A percentile compares a stretch with the other conserved stretches of the same genome.
These are phyloP conservation scores for Cercospora janseana DNA, from an alignment of 2,329 filamentous ascomycete genomes.

Conservation along the genomic window DNA sequence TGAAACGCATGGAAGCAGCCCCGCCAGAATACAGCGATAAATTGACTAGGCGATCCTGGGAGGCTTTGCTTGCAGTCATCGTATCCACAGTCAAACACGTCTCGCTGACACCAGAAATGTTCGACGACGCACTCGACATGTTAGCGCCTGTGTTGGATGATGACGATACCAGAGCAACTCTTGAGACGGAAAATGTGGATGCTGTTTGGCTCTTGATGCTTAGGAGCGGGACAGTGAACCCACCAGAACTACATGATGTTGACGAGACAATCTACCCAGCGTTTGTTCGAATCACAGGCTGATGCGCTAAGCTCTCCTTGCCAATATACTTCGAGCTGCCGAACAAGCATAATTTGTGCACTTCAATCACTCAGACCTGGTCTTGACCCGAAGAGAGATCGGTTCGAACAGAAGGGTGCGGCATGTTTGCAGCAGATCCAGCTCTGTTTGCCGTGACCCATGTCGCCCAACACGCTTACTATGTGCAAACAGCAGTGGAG, in stretches of 20 bases:
- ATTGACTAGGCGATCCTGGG: conserved; percentile 63
- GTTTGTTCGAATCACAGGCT: conserved; percentile 19
- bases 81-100: conserved; percentile 62
- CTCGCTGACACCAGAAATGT: conserved; percentile 63
- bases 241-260: conserved; percentile 4
- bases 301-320: neutral
- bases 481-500: conserved; percentile 15
- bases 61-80: conserved; percentile 59
- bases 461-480: conserved; percentile 12
- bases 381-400: neutral
- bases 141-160: conserved; percentile 45
- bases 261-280: neutral
- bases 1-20: conserved; percentile 23
- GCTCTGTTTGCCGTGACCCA: conserved; percentile 15
- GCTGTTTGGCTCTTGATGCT: conserved; percentile 69
- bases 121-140: conserved; percentile 68
- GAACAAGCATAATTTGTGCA: neutral
- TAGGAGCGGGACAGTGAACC: conserved; percentile 17
- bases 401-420: neutral
- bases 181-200: conserved; percentile 68
- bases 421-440: conserved; percentile 8
- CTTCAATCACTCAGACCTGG: neutral
- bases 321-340: neutral
- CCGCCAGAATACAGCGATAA: conserved; percentile 49
- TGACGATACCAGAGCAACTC: conserved; percentile 52